A percentile compares a stretch with the other conserved stretches of the same genome.
Evolutionary conservation across 768 basidiomycete species (phyloP).

Genomic region (Sutorius australiensis): DNA sequence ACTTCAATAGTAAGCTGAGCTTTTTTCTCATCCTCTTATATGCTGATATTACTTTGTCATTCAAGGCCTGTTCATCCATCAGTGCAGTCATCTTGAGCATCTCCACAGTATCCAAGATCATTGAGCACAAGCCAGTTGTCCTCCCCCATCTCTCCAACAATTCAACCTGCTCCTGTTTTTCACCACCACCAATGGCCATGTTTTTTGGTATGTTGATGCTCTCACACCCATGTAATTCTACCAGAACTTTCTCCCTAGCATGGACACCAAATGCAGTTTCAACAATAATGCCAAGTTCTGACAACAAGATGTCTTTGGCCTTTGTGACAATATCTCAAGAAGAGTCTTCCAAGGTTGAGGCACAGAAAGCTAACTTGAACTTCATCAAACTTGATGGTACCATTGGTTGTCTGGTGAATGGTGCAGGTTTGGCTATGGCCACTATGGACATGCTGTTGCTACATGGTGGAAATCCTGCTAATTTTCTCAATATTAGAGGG

Average conservation of each 20-base stretch:
- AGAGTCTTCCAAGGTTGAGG: conserved; percentile 96
- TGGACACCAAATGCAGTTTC: conserved; percentile 99
- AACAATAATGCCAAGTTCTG: conserved; percentile 99
- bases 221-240: not conserved
- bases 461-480: conserved; percentile 95
- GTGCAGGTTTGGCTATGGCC: conserved; percentile 98
- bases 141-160: conserved; percentile 51
- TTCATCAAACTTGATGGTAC: conserved; percentile 99
- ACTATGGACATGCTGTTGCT: conserved; percentile 99
- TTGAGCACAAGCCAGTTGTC: too few species aligned
- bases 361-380: conserved; percentile 92
- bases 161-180: conserved; percentile 33
- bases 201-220: conserved; percentile 76
- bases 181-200: conserved; percentile 75
- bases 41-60: too few species aligned
- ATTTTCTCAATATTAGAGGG: conserved; percentile 99
- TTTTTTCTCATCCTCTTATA: too few species aligned
- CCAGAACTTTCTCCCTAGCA: conserved; percentile 46
- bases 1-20: too few species aligned
- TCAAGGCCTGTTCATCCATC: too few species aligned
- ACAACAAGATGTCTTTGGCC: conserved; percentile 81
- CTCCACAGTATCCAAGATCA: too few species aligned
- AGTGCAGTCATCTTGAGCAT: too few species aligned
- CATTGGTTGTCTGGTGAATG: conserved; percentile 97
- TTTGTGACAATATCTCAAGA: conserved; percentile 94